A percentile compares a stretch with the other conserved stretches of the same genome.
phyloP scores from a whole-genome alignment of 2,329 filamentous ascomycete species.

The Ophiognomonia clavigignenti-juglandacearum region DNA sequence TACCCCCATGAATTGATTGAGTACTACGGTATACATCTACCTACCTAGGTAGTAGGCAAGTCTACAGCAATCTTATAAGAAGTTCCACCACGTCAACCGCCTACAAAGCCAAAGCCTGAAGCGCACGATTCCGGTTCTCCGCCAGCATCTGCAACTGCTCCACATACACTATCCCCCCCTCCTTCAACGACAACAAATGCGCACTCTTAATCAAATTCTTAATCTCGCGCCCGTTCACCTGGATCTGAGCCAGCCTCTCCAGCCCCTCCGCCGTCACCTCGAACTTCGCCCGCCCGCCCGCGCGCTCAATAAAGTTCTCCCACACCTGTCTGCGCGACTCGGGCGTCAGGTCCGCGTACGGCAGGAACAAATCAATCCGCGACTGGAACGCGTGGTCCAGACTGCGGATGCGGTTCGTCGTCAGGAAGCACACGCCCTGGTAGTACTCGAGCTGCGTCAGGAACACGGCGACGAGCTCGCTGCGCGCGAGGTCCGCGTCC shows the following conservation, averaged over 20 bases:
- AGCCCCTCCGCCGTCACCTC: slow-evolving; percentile 26
- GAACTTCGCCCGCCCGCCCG: slow-evolving; percentile 26
- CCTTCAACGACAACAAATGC: slow-evolving; percentile 29
- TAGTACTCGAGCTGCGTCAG: slow-evolving; percentile 32
- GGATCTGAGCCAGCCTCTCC: slow-evolving; percentile 31
- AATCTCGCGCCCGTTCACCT: slow-evolving; percentile 46
- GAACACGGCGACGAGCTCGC: slow-evolving; percentile 34
- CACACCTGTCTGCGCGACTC: slow-evolving; percentile 29
- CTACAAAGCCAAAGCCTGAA: neutral
- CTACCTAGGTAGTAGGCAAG: no score
- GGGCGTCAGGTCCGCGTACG: slow-evolving; percentile 26
- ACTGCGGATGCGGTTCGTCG: slow-evolving; percentile 30
- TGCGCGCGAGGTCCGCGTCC: slow-evolving; percentile 29
- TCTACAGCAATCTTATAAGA: neutral
- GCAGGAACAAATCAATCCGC: slow-evolving; percentile 28
- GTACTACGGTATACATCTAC: no score
- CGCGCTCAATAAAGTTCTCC: slow-evolving; percentile 29
- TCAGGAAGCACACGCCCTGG: slow-evolving; percentile 32
- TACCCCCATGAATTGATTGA: no score
- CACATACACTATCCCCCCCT: slow-evolving; percentile 23
- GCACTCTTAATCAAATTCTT: slow-evolving; percentile 43
- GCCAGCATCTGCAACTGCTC: slow-evolving; percentile 28
- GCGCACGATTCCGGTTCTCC: slow-evolving; percentile 22
- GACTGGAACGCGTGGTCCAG: slow-evolving; percentile 34
- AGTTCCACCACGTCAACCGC: neutral